Base-by-base conservation (phyloP, 2,329 filamentous ascomycete genomes). In the Clonostachys byssicola region DNA sequence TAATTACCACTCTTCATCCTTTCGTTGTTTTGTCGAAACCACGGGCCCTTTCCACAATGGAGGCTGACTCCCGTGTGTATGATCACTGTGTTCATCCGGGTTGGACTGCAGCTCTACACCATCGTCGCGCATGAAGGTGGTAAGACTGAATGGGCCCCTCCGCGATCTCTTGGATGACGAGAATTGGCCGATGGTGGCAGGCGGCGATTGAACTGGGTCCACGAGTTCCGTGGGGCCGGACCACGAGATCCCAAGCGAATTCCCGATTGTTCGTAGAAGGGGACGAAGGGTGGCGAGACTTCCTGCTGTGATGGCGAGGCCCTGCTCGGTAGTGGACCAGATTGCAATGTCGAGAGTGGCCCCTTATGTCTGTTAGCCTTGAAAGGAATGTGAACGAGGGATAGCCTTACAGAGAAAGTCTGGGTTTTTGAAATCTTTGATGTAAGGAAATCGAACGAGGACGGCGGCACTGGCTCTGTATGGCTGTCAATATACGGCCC, bases 241-340 rank as follows among this genome's bases (percentile, higher is more conserved):
- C 42, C 53, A 53, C 40, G 53, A 50, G 40, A 63, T 47, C 44
- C 61, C 61, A 41, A 73, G 49, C 47, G 55, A 62, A 44, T 55
- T 58, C 45, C 56, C 59, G 40, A 71, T 41, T 23, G 54, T 34
- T 47, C 65, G 65, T 50, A 68, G 47, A 2, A 78, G 61, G 1
- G 74, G 75, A 1, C 72, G 68, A 6, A 77, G 60, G 0, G 73
- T 75, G 6, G 72, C 70, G 7, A 74, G 64, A 20, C 67, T 68
- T n/a, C 70, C 71, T 8, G 74, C 74, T 7, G 68, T 68, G 52
- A 78, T 70, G 43, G 72, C 71, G 2, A 78, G 63, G 12, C 70
- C 71, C 35, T 70, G 62, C 46, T 78, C 75, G 7, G 70, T 60
- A 1, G 67, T 71, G 2, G 73, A 74, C 72, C 72, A 77, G 52